Conservation (phyloP, 306 rosid species). For the Medicago lupulina region DNA sequence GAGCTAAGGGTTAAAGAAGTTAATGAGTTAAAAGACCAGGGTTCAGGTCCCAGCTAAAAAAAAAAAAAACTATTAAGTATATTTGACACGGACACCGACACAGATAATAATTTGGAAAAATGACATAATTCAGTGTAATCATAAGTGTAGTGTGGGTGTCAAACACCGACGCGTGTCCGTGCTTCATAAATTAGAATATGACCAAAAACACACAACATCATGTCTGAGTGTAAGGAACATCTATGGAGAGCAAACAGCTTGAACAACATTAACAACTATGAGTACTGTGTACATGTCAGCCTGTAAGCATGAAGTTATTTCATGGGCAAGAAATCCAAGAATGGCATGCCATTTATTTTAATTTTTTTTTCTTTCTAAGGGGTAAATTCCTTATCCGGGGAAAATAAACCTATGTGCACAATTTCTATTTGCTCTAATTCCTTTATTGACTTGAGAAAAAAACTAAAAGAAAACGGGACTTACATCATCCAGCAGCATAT, state of each 20-base stretch:
- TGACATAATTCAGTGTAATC: too few relatives aligned
- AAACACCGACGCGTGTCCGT: too few relatives aligned
- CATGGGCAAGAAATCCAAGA: neutral
- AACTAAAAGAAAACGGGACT: constrained; percentile 46
- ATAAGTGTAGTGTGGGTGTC: too few relatives aligned
- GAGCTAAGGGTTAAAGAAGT: too few relatives aligned
- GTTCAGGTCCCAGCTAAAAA: too few relatives aligned
- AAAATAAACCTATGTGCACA: constrained; percentile 9
- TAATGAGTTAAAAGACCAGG: too few relatives aligned
- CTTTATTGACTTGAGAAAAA: neutral
- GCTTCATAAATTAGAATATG: neutral
- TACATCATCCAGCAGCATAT: constrained; percentile 98
- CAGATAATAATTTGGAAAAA: too few relatives aligned
- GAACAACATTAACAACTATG: neutral
- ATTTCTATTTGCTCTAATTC: constrained; percentile 11
- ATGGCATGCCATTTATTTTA: too few relatives aligned
- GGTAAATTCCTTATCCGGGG: neutral
- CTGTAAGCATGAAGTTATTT: neutral
- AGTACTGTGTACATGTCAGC: neutral
- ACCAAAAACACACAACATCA: constrained; percentile 1
- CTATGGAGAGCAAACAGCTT: neutral
- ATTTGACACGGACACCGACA: neutral
- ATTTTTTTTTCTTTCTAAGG: neutral
- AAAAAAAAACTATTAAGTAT: neutral
- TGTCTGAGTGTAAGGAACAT: constrained; percentile 3